Base-by-base conservation (phyloP, 192 early-diverging fungal genomes). In the Paraglomus occultum region DNA sequence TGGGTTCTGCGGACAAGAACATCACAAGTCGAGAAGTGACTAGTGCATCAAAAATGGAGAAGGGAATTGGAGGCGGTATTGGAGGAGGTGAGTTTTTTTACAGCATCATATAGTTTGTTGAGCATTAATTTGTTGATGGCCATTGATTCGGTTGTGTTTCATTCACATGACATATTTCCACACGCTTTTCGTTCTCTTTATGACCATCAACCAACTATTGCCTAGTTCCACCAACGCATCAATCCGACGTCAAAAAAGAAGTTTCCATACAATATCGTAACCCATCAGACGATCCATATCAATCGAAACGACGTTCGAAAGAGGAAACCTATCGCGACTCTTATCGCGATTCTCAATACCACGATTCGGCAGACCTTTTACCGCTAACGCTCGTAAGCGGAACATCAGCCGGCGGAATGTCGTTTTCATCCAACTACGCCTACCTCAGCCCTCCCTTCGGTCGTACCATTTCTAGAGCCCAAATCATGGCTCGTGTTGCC, bases 401-500 rank as follows among this genome's bases (percentile, higher is more conserved):
- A 20, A 9, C 44, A 11, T 18, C 22, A 46, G 8, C 52, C 4
- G 42, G 67, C 18, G 67, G 54, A 47, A 23, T 70, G 38, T 17
- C 54, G 4, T 70, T 57, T 47, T 46, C 52, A 48, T 10, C 43
- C 8, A 58, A 70, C 59, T 70, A 58, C 20, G 67, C 67, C 11
- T 70, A 70, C 39, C 67, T 70, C 59, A 39, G 54, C 5, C 54
- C 67, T 6, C 67, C 67, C 15, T 70, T 58, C 38, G 67, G 67
- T 2, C 46, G 44, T 23, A 46, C 59, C 1, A 48, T 70, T 51
- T 23, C 44, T 15, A 18, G 67, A 14, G 22, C 31, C n/a, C 67
- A 70, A 48, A 70, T 70, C 15, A 58, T 70, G 67, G 23, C 67
- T 22, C 40, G 67, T 39, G 54, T 70, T 20, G 14, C 54, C 12